Base-by-base conservation (phyloP, 345 rosid species). In the Mallotus nudiflorus region DNA sequence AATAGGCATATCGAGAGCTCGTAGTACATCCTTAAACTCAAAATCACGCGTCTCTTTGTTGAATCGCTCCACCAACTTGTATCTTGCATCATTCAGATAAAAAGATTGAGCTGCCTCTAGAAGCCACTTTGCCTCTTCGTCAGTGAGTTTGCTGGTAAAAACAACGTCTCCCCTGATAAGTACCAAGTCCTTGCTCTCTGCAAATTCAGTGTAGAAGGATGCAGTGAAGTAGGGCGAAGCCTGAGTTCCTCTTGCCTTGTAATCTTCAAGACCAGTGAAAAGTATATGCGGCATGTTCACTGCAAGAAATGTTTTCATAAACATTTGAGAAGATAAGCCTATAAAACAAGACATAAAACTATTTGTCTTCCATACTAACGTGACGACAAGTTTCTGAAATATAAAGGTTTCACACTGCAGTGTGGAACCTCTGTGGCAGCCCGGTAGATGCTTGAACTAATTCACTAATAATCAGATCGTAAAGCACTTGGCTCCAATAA, bases 191-290 rank as follows among this genome's bases (percentile, higher is more conserved):
- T 88, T 95, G 67, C 82, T 92, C 68, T 92, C 97, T 24, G 87
- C 80, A 31, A 95, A 87, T 49, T 95, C 97, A 2, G 89, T 87
- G 87, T 91, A 95, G 71, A 82, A 95, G 0, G 89, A 39, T 31
- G 73, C 78, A 0, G 93, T 87, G 63, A 86, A 75, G 82, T 92
- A 92, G 5, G 96, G 99, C 71, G 99, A 62, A 3, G 97, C 96
- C 82, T 95, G 97, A 74, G 97, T 87, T 81, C 99, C 97, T 76
- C 93, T 87, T 46, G 96, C 95, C 82, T 88, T 94, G 88, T 94
- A 94, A 84, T 94, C 98, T 85, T 95, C 99, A 16, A 92, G 97
- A 75, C 98, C 92, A 3, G 97, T 94, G 80, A 91, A 88, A 75
- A 90, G 66, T 54, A 94, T 85, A 84, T 94, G 91, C 9, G 97